Percentiles rank a stretch among this genome's conserved stretches.
Conservation (phyloP, 2,329 filamentous ascomycete genomes). For the Lithohypha guttulata region DNA sequence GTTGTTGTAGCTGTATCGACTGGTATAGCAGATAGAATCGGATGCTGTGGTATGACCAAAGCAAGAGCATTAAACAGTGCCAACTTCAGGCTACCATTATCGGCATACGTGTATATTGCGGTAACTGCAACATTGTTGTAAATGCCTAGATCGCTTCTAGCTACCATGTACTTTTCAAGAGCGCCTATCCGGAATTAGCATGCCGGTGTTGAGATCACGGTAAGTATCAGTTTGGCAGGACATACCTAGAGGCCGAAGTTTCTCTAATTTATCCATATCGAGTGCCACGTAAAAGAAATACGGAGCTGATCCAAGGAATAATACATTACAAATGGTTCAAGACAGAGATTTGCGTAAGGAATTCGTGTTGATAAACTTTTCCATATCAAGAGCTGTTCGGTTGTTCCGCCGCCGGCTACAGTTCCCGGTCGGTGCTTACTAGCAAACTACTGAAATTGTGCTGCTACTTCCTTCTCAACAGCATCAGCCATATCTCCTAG, state of each 20-base stretch:
- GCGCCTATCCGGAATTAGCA: neutral
- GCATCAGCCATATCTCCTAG: slow-evolving; percentile 52
- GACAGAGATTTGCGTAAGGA: neutral
- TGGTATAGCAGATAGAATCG: slow-evolving; percentile 34
- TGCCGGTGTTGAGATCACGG: neutral
- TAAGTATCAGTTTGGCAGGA: neutral
- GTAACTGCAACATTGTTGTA: neutral
- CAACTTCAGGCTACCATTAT: neutral
- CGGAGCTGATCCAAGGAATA: neutral
- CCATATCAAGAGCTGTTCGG: too few relatives aligned
- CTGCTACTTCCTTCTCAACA: slow-evolving; percentile 31
- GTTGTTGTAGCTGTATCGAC: slow-evolving; percentile 31
- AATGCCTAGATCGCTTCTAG: neutral
- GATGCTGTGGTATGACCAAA: slow-evolving; percentile 31
- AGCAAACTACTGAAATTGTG: neutral
- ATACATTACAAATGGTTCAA: neutral
- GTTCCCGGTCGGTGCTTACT: neutral
- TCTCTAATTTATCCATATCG: neutral
- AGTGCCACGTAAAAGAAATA: neutral
- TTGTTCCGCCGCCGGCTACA: too few relatives aligned
- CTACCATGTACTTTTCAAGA: neutral
- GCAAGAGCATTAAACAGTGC: neutral
- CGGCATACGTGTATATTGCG: neutral
- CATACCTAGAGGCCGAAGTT: neutral
- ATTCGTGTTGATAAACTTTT: neutral